Conservation (phyloP, 768 basidiomycete genomes). For the Mrakia gelida region DNA sequence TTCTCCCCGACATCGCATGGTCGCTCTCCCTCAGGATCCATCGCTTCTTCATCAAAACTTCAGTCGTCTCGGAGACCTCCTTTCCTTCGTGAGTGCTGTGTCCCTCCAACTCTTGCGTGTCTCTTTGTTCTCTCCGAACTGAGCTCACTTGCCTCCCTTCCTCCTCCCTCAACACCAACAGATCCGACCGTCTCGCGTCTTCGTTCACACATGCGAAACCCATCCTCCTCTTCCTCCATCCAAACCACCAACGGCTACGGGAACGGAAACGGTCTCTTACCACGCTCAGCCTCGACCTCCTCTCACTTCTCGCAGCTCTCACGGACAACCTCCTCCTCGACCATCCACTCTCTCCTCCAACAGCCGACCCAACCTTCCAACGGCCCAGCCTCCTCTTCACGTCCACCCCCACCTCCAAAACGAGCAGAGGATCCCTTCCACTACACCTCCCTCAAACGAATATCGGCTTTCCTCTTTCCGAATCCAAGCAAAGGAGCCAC, state of each 20-base stretch:
- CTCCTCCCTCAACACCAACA: conserved; percentile 26
- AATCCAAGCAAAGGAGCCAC: not conserved
- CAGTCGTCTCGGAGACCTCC: conserved; percentile 26
- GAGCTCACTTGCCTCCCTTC: conserved; percentile 1
- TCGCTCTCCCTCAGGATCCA: conserved; percentile 26
- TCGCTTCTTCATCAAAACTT: conserved; percentile 30
- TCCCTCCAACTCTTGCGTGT: not conserved
- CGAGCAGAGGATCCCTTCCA: conserved; percentile 18
- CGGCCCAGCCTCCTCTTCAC: not conserved
- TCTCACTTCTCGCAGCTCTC: conserved; percentile 33
- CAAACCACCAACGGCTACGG: conserved; percentile 10
- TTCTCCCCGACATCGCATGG: conserved; percentile 20
- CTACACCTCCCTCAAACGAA: conserved; percentile 26
- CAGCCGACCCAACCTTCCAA: not conserved
- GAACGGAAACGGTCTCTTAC: not conserved
- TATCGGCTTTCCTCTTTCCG: conserved; percentile 27
- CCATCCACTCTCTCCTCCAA: conserved; percentile 27
- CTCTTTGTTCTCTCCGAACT: not conserved
- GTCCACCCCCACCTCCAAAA: not conserved
- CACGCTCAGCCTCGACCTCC: conserved; percentile 11
- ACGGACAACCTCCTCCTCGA: conserved; percentile 31
- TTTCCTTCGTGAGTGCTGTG: conserved; percentile 22
- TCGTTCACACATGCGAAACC: conserved; percentile 42
- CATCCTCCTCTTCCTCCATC: conserved; percentile 37
- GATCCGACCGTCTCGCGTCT: conserved; percentile 42